phyloP scores from a whole-genome alignment of 257 asterid genomes.

The Forsythia suspensa region DNA sequence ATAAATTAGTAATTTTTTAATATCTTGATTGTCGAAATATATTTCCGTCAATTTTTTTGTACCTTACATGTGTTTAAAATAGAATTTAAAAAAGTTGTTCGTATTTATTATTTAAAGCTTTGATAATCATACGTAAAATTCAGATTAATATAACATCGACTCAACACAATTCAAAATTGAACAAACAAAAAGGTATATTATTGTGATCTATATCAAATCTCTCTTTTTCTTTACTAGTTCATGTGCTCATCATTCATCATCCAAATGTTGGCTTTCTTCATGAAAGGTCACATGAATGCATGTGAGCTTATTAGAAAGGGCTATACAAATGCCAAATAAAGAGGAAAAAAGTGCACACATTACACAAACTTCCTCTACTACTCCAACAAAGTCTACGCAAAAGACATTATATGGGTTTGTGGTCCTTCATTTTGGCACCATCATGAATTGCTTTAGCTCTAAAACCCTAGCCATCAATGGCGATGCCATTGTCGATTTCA shows the following conservation, averaged over 20 bases:
- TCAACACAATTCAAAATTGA: background rate
- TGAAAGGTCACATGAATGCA: slow-evolving; percentile 15
- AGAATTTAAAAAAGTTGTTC: background rate
- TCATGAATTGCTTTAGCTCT: slow-evolving; percentile 3
- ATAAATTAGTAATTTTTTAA: background rate
- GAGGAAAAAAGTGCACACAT: background rate
- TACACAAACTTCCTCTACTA: background rate
- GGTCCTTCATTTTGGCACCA: slow-evolving; percentile 5
- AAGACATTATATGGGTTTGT: background rate
- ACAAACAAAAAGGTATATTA: background rate
- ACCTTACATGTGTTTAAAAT: background rate
- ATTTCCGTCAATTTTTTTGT: background rate
- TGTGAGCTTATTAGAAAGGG: background rate
- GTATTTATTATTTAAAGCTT: background rate
- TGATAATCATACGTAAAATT: background rate
- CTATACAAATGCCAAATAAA: slow-evolving; percentile 5
- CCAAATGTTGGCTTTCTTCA: background rate
- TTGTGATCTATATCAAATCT: background rate
- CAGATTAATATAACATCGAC: background rate
- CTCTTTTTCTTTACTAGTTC: background rate
- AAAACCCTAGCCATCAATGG: background rate
- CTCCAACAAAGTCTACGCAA: background rate
- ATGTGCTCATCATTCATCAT: background rate
- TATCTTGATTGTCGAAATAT: background rate
- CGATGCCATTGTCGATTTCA: background rate